Base-by-base conservation (phyloP, 1,139 yeast genomes). In the Yamadazyma dushanensis region DNA sequence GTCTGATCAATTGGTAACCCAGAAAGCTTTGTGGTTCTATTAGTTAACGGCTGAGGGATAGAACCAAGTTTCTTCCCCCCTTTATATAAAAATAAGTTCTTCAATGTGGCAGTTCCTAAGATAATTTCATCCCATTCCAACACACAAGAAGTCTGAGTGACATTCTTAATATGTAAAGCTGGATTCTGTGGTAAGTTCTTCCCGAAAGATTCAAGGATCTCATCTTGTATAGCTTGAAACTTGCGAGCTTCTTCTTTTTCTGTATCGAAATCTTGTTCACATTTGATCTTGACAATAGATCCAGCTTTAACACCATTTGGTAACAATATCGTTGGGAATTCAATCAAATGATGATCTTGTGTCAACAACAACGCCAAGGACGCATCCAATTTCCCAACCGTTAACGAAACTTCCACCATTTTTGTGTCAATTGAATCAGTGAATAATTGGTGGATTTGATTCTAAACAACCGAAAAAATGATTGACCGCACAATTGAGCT, bases 341-440 rank as follows among this genome's bases (percentile, higher is more conserved):
- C 98, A 50, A 92, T 90, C 44, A 92, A 73, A 59, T 90, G 97
- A 57, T 90, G 97, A 59, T 90, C 97, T 41, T 84, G 78, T 17
- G 99, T 90, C 32, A 95, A 76, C 32, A 92, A 70, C 35, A 92
- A 70, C 20, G 98, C 97, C 59, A 92, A 71, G 1, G 97, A 89
- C 16, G 97, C 96, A 59, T 92, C 98, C 35, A 92, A 72, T 64
- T 90, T 90, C 31, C 98, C 98, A 13, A 92, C 97, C 1, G 97
- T 90, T 34, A 92, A 73, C 30, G 95, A 83, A 9, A 90, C 97
- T 61, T 83, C 88, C 33, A 84, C 92, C 89, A 83, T 83, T n/a
- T 15, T 39, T 11, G n/a, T 19, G 4, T 19, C 13, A 13, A 16
- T 31, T 35, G 19, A 15, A 4, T 14, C 13, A 9, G 5, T 9